Evolutionary conservation across 768 basidiomycete species (phyloP), one percentile per base, ranked within the genome.

Genomic region (Fomitopsis pulvina): DNA sequence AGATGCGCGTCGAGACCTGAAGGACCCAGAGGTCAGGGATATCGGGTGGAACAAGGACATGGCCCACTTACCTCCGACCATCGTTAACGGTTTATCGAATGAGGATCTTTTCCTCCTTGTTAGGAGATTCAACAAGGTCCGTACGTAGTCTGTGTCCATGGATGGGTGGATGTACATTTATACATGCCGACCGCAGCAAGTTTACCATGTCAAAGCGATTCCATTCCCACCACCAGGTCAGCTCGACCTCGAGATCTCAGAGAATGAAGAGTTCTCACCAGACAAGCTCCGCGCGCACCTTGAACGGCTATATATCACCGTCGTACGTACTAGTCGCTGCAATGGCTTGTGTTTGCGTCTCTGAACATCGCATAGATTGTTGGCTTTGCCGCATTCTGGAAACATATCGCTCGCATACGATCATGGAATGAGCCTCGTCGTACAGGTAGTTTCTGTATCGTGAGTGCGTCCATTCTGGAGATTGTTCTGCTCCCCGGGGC

Each of bases 231-330:
- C 63, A 8, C 58, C 62, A 10, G 63, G 63, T 8, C 57, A 62
- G 9, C 66, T 74, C 18, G 73, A 75, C 50, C 63, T 74, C 6
- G 68, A 71, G 48, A 60, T 67, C 8, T 56, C 67, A 2, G 61
- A 60, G 8, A 58, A 70, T 21, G 72, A 71, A 52, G 71, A 71
- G 51, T 73, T 73, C 56, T 64, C 68, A 1, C 66, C 72, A 0
- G 73, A 73, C 54, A 74, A 71, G 56, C 60, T 74, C 7, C 59
- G 72, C 18, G 66, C 67, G 20, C 68, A 63, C 40, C 51, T 74
- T 4, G 73, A 74, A 56, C 53, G 73, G 2, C 52, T 72, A 20
- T 75, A 75, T 52, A 59, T 70, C 47, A 67, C 65, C 4, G 63
- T 73, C 39, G 60, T 65, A 58, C 27, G 64, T 63, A 27, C n/a